These are phyloP conservation scores for Pythium myriotylum DNA, from an alignment of 352 stramenopile genomes.

Conservation along the genomic window DNA sequence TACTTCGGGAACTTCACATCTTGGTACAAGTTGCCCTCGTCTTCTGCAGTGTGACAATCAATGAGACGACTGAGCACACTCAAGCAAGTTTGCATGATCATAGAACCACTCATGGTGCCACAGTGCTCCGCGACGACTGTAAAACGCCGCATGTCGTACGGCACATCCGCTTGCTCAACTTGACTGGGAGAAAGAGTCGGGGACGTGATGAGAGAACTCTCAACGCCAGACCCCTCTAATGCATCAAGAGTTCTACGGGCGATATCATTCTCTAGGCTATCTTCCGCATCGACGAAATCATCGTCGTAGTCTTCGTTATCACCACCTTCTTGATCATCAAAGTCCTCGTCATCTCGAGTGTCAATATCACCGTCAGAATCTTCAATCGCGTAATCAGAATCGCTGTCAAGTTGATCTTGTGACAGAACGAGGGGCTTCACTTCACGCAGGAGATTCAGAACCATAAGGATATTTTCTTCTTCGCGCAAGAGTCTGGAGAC, in stretches of 20 bases:
- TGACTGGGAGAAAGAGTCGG: constrained; percentile 30
- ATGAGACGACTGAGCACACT: constrained; percentile 82
- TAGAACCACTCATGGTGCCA: constrained; percentile 78
- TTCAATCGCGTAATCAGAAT: constrained; percentile 60
- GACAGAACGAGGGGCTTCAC: constrained; percentile 75
- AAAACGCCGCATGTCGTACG: constrained; percentile 48
- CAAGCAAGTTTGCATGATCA: constrained; percentile 89
- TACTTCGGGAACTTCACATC: constrained; percentile 82
- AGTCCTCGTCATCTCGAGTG: constrained; percentile 51
- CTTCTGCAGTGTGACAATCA: constrained; percentile 81
- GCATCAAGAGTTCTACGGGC: constrained; percentile 67
- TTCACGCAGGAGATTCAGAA: constrained; percentile 75
- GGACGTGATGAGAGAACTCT: constrained; percentile 25
- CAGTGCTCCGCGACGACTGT: constrained; percentile 80
- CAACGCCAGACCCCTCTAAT: constrained; percentile 44
- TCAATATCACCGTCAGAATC: constrained; percentile 63
- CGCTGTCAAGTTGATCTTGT: constrained; percentile 61
- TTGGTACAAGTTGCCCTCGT: constrained; percentile 80
- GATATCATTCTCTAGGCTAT: constrained; percentile 43
- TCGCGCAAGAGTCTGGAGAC: constrained; percentile 79
- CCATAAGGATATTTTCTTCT: constrained; percentile 72
- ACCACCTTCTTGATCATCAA: constrained; percentile 33
- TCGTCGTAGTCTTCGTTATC: constrained; percentile 46
- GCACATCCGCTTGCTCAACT: constrained; percentile 22
- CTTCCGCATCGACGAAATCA: constrained; percentile 36